Conservation (phyloP, 2,329 filamentous ascomycete species). For the Xylaria arbuscula region DNA sequence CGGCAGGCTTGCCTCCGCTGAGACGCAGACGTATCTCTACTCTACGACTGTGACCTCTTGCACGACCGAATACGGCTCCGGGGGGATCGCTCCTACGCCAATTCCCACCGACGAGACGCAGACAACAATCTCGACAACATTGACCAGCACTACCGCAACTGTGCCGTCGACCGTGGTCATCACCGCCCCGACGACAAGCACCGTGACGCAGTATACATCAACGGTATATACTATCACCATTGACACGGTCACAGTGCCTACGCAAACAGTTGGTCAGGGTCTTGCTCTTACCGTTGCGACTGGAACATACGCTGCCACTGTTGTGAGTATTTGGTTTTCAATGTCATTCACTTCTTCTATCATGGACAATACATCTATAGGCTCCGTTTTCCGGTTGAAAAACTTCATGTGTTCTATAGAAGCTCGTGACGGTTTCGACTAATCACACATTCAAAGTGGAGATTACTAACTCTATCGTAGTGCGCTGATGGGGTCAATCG, state of each 20-base stretch:
- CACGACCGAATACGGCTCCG: slow-evolving; percentile 13
- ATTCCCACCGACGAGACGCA: slow-evolving; percentile 6
- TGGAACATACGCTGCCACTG: slow-evolving; percentile 20
- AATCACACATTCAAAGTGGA: background rate
- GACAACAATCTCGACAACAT: slow-evolving; percentile 13
- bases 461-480: background rate
- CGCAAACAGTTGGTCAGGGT: slow-evolving; percentile 10
- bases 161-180: slow-evolving; percentile 14
- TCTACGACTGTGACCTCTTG: slow-evolving; percentile 17
- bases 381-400: background rate
- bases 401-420: too few relatives aligned
- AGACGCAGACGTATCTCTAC: background rate
- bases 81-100: slow-evolving; percentile 20
- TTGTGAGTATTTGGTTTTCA: background rate
- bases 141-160: slow-evolving; percentile 11
- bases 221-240: background rate
- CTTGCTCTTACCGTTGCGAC: slow-evolving; percentile 17
- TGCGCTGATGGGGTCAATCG: slow-evolving; percentile 27
- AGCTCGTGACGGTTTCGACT: background rate
- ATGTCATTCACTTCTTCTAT: background rate
- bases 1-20: slow-evolving; percentile 11
- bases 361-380: background rate
- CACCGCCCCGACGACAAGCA: slow-evolving; percentile 11
- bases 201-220: slow-evolving; percentile 14
- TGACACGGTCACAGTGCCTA: slow-evolving; percentile 21